Base-by-base conservation (phyloP, 345 rosid species). In the Lepidium aucheri region DNA sequence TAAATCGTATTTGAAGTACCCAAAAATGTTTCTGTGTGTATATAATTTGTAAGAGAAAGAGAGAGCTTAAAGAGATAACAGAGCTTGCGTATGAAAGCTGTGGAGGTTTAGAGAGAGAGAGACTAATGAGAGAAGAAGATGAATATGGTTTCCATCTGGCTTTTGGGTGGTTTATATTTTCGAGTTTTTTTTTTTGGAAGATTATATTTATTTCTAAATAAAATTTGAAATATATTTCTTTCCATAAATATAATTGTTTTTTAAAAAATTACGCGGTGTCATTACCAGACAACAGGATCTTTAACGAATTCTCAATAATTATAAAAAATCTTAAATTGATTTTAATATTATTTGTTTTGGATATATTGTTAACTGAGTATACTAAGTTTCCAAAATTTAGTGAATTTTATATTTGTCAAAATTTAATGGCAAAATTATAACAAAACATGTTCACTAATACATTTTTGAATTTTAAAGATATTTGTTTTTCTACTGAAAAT, bases 61-160 rank as follows among this genome's bases (percentile, higher is more conserved):
- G 61, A 49, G 56, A 59, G 77, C 56, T 66, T n/a, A 8, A 68
- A 39, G 43, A 74, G 66, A 76, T 46, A 42, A 54, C 14, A 69
- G 32, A 6, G 78, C 60, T 53, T 66, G 46, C 51, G 62, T 38
- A 73, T 34, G 38, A 45, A 53, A 68, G 54, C 70, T 58, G 63
- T 44, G 62, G 56, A 47, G 68, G 52, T 42, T 61, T 54, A 20
- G 74, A 60, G 66, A 60, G 60, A 68, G 59, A 28, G 6, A 26
- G 32, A 4, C 7, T 28, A 28, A 28, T 28, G 32, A 28, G 26
- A 52, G 35, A 15, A 46, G 45, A 30, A 65, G 59, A 47, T 46
- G 69, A 60, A 32, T 60, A 62, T 72, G 85, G 80, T 67, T 84
- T 76, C 73, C 64, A 50, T 60, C 62, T 66, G 77, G 36, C 50